phyloP scores from a whole-genome alignment of 768 basidiomycete species.

The Dictyophora rubrovolvata region DNA sequence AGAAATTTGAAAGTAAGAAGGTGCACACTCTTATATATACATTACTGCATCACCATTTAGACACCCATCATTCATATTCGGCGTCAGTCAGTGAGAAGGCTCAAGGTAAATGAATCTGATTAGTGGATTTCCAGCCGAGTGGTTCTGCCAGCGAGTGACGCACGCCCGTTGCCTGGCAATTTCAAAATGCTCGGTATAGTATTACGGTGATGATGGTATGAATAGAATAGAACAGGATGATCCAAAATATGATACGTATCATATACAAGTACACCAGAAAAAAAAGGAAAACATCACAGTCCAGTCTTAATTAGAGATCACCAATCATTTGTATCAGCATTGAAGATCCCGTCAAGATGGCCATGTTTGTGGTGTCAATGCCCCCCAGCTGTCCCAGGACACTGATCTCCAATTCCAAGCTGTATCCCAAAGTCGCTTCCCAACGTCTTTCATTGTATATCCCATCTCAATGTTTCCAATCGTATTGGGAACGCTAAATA shows the following conservation, averaged over 20 bases:
- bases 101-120: no score
- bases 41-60: not conserved
- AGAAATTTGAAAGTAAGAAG: not conserved
- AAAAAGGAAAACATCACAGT: no score
- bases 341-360: not conserved
- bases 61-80: not conserved
- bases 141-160: no score
- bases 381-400: slow-evolving; percentile 5
- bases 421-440: slow-evolving; percentile 2
- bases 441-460: not conserved
- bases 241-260: no score
- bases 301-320: no score
- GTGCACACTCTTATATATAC: not conserved
- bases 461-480: not conserved
- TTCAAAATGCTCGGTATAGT: no score
- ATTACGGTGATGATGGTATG: no score
- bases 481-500: not conserved
- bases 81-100: no score
- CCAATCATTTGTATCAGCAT: not conserved
- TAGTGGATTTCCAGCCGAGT: no score
- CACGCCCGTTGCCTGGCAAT: no score
- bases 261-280: no score
- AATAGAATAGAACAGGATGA: no score
- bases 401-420: not conserved
- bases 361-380: slow-evolving; percentile 3